These are phyloP conservation scores for Rhytidhysteron rufulum DNA, from an alignment of 2,329 filamentous ascomycete genomes.

Conservation along the genomic window DNA sequence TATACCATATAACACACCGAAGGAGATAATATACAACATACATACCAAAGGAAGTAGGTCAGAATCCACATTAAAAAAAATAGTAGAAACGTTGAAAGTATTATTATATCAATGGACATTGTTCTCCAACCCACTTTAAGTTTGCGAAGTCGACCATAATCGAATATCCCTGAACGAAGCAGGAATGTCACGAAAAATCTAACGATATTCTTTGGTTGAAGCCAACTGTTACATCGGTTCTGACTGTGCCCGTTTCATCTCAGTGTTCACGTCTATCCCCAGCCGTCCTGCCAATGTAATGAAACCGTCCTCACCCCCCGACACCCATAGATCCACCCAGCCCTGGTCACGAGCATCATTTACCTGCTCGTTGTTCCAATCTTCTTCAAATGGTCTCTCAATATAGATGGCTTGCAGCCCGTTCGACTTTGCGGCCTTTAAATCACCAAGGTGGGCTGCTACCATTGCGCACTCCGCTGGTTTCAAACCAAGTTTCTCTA, in stretches of 20 bases:
- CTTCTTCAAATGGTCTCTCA: constrained; percentile 64
- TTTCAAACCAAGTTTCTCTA: constrained; percentile 52
- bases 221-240: neutral
- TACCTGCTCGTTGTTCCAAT: constrained; percentile 50
- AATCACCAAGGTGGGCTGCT: constrained; percentile 68
- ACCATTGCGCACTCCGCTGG: constrained; percentile 69
- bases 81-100: too few relatives aligned
- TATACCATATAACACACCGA: too few relatives aligned
- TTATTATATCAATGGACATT: too few relatives aligned
- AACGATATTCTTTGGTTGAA: too few relatives aligned
- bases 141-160: neutral
- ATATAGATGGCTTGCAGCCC: constrained; percentile 73
- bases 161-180: neutral
- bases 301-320: constrained; percentile 49
- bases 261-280: constrained; percentile 15
- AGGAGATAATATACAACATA: too few relatives aligned
- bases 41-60: too few relatives aligned
- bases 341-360: constrained; percentile 51
- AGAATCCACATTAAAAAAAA: too few relatives aligned
- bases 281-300: constrained; percentile 40
- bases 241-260: neutral
- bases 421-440: constrained; percentile 60
- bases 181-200: too few relatives aligned
- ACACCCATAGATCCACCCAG: constrained; percentile 59
- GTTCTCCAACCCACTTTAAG: too few relatives aligned